Evolutionary conservation across 2,329 filamentous ascomycete genomes (phyloP).

Genomic region (Acrocalymma vagum): DNA sequence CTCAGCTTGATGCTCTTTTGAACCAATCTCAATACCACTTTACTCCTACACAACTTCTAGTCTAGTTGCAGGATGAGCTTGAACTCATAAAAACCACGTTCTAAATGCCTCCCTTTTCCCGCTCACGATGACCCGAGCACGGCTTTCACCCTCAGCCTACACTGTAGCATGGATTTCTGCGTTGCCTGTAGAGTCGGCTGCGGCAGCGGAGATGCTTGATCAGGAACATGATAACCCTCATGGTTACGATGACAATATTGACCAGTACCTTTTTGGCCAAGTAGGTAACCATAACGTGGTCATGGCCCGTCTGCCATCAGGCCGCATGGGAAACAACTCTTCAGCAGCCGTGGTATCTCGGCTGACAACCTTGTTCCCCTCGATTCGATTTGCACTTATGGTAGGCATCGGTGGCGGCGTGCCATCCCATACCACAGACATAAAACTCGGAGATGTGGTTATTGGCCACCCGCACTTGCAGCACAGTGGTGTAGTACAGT

Average conservation of each 20-base stretch:
- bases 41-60: too few relatives aligned
- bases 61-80: too few relatives aligned
- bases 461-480: conserved; percentile 8
- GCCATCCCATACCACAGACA: too few relatives aligned
- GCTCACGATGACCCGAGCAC: too few relatives aligned
- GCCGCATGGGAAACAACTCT: conserved; percentile 36
- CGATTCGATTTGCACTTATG: conserved; percentile 48
- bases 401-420: conserved; percentile 50
- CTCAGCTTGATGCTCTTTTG: too few relatives aligned
- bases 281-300: conserved; percentile 45
- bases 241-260: conserved; percentile 27
- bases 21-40: too few relatives aligned
- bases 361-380: conserved; percentile 35
- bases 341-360: conserved; percentile 36
- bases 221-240: conserved; percentile 26
- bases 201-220: too few relatives aligned
- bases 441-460: conserved; percentile 19
- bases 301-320: conserved; percentile 31
- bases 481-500: conserved; percentile 14
- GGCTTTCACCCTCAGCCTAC: too few relatives aligned
- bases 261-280: conserved; percentile 24
- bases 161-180: conserved; percentile 44
- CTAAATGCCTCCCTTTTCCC: too few relatives aligned
- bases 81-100: too few relatives aligned
- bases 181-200: conserved; percentile 38